These are phyloP conservation scores for Diaporthe longicolla DNA, from an alignment of 2,329 filamentous ascomycete genomes.

Conservation along the genomic window DNA sequence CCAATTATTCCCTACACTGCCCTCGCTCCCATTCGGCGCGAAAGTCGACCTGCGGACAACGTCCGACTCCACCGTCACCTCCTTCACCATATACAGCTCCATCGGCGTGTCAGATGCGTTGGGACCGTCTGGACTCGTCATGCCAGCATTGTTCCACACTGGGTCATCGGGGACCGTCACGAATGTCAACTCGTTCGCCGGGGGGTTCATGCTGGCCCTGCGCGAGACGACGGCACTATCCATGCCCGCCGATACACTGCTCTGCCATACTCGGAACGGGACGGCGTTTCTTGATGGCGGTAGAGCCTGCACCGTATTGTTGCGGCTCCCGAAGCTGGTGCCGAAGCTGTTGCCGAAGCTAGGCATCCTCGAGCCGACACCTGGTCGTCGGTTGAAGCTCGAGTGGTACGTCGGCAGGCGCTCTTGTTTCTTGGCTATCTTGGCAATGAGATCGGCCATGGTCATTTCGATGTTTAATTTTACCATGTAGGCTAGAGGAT, in stretches of 20 bases:
- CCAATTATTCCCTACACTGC: background rate
- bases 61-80: slow-evolving; percentile 23
- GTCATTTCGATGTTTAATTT: slow-evolving; percentile 64
- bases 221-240: slow-evolving; percentile 1
- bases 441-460: slow-evolving; percentile 62
- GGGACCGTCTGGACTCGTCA: background rate
- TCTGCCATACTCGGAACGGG: slow-evolving; percentile 16
- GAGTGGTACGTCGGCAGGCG: slow-evolving; percentile 18
- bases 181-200: slow-evolving; percentile 4
- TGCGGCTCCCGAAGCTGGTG: slow-evolving; percentile 14
- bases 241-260: slow-evolving; percentile 10
- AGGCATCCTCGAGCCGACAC: background rate
- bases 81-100: slow-evolving; percentile 34
- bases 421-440: slow-evolving; percentile 43
- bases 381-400: background rate
- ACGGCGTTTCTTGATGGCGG: slow-evolving; percentile 25
- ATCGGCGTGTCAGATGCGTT: background rate
- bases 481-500: slow-evolving; percentile 61
- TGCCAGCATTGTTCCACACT: background rate
- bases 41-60: background rate
- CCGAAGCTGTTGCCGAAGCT: slow-evolving; percentile 12
- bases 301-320: slow-evolving; percentile 7
- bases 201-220: background rate
- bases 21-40: background rate
- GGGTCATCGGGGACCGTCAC: slow-evolving; percentile 2